Evolutionary conservation across 2,329 filamentous ascomycete species (phyloP), one percentile per base, ranked within the genome.

Genomic region (Didymella lethalis): DNA sequence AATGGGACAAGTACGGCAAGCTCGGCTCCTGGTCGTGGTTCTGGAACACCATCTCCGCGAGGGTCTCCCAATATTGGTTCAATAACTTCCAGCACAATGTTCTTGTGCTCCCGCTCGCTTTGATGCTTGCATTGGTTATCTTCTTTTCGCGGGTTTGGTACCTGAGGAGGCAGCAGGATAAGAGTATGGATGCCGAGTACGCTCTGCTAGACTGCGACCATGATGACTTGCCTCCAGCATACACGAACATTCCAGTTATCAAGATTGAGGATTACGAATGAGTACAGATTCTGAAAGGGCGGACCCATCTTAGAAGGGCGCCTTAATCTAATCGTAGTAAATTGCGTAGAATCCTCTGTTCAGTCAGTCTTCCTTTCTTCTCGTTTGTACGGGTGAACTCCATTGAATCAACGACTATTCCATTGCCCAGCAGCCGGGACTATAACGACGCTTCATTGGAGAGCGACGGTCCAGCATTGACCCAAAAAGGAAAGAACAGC

Each of bases 1-100:
- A 74, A 31, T 74, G 73, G 73, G 73, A 75, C 48, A 53, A 64
- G 31, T 71, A 67, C 55, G 72, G 72, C 51, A 64, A 66, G 48
- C 58, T 71, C 28, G 72, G 70, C 20, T 69, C 73, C 1, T 65
- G 55, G 59, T 45, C 58, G 16, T 63, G 68, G 49, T 50, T 46
- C 14, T 64, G 51, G 63, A 59, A 63, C 48, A n/a, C 62, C 28
- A 18, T 69, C 5, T 16, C 59, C 32, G 61, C 48, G 31, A 63
- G 52, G 26, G 51, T 61, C n/a, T 44, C 38, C 10, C 36, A 53
- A 14, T 61, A 63, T 31, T 64, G 64, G 43, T 18, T 38, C 23
- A 43, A 49, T 16, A 62, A 62, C 38, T 25, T 72, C 32, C 43
- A 59, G 31, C 26, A 46, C 34, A 67, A 64, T 28, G 44, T 49